Evolutionary conservation across 208 protist species (phyloP).

Genomic region (Porcisia hertigi): DNA sequence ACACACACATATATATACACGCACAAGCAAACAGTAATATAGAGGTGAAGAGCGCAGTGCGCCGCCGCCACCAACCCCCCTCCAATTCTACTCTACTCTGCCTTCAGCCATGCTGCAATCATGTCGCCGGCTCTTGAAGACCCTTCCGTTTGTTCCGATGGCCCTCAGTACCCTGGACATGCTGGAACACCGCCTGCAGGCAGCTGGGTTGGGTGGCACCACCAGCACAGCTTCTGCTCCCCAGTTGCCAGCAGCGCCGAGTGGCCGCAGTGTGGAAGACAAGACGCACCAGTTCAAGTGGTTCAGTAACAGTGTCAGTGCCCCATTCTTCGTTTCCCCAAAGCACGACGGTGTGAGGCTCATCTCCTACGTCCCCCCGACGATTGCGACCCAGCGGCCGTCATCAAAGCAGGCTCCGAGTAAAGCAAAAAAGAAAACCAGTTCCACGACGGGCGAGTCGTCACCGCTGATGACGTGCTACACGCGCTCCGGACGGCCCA

Average conservation of each 20-base stretch:
- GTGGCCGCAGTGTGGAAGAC: neutral
- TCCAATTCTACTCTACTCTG: neutral
- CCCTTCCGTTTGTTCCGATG: constrained; percentile 88
- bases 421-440: neutral
- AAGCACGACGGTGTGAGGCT: constrained; percentile 89
- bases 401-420: neutral
- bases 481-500: constrained; percentile 74
- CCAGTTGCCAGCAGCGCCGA: neutral
- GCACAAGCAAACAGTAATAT: neutral
- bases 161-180: constrained; percentile 75
- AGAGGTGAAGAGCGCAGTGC: neutral
- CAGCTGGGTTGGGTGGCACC: constrained; percentile 3
- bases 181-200: constrained; percentile 36
- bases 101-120: constrained; percentile 27
- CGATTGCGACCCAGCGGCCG: neutral
- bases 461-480: constrained; percentile 57
- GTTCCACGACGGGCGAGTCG: neutral
- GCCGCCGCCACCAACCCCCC: neutral
- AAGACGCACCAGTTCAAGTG: constrained; percentile 29
- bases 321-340: constrained; percentile 84
- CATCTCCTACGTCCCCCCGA: constrained; percentile 59
- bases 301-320: constrained; percentile 25
- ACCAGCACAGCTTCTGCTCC: neutral
- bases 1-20: neutral
- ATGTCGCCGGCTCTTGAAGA: constrained; percentile 3